Conservation (phyloP, 345 rosid genomes). For the Alliaria petiolata region DNA sequence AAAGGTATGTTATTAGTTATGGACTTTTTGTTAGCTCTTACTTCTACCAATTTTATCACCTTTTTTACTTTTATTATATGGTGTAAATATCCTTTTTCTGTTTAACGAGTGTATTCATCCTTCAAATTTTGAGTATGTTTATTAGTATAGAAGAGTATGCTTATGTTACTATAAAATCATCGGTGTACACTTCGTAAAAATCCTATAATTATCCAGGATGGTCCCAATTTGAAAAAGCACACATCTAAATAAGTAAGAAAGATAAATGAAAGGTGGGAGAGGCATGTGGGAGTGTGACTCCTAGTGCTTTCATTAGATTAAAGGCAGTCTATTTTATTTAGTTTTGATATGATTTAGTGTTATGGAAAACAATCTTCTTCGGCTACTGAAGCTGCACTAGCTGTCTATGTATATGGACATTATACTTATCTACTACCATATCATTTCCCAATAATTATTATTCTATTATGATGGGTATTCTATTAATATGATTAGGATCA, state of each 20-base stretch:
- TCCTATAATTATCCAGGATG: background rate
- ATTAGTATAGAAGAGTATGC: background rate
- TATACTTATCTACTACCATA: background rate
- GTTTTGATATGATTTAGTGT: slow-evolving; percentile 1
- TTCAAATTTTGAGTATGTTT: background rate
- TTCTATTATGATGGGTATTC: background rate
- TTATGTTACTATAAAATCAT: background rate
- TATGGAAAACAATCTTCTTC: slow-evolving; percentile 11
- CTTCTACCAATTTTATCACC: background rate
- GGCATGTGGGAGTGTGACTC: slow-evolving; percentile 27
- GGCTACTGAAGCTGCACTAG: background rate
- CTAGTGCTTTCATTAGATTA: slow-evolving; percentile 22
- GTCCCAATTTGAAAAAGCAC: slow-evolving; percentile 8
- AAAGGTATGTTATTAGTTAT: slow-evolving; percentile 20
- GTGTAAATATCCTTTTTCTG: slow-evolving; percentile 5
- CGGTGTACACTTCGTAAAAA: background rate
- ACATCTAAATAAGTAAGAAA: background rate
- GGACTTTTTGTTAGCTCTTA: slow-evolving; percentile 22
- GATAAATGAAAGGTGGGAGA: slow-evolving; percentile 14
- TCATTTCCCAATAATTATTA: background rate
- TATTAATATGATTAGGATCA: background rate
- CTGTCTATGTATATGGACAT: background rate
- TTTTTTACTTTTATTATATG: background rate
- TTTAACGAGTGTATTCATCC: background rate
- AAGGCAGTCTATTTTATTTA: slow-evolving; percentile 6